Conservation (phyloP, 2,329 filamentous ascomycete species). For the Monosporascus sp. region DNA sequence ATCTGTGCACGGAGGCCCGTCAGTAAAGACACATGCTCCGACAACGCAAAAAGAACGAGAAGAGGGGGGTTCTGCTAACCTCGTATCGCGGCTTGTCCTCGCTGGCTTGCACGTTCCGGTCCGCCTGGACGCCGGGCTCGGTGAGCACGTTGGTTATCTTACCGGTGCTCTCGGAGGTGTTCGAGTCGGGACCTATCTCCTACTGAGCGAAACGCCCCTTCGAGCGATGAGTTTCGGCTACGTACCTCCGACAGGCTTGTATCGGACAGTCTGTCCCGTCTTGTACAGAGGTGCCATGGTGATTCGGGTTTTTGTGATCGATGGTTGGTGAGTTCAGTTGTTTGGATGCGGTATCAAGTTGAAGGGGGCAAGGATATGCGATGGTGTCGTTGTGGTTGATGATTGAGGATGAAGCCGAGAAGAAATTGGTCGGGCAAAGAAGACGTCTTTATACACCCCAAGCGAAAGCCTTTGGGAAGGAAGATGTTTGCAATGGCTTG, state of each 20-base stretch:
- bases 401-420: too few relatives aligned
- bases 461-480: not conserved
- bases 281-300: conserved; percentile 19
- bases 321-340: not conserved
- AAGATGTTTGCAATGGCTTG: too few relatives aligned
- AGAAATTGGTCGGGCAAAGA: not conserved
- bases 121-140: conserved; percentile 19
- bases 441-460: not conserved
- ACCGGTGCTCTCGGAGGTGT: conserved; percentile 22
- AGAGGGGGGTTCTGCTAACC: conserved; percentile 7
- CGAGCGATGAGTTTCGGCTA: too few relatives aligned
- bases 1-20: conserved; percentile 10
- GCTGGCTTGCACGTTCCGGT: conserved; percentile 19
- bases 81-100: conserved; percentile 19
- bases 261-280: conserved; percentile 18
- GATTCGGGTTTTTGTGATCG: not conserved
- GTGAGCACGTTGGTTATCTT: conserved; percentile 18
- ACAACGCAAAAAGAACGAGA: not conserved
- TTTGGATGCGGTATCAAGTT: too few relatives aligned
- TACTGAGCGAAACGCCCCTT: not conserved
- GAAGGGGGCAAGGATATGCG: too few relatives aligned
- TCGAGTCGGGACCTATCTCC: conserved; percentile 14
- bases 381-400: not conserved
- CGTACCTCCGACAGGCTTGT: conserved; percentile 23
- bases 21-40: not conserved